phyloP scores from a whole-genome alignment of 208 protist species.

The Histomonas meleagridis region DNA sequence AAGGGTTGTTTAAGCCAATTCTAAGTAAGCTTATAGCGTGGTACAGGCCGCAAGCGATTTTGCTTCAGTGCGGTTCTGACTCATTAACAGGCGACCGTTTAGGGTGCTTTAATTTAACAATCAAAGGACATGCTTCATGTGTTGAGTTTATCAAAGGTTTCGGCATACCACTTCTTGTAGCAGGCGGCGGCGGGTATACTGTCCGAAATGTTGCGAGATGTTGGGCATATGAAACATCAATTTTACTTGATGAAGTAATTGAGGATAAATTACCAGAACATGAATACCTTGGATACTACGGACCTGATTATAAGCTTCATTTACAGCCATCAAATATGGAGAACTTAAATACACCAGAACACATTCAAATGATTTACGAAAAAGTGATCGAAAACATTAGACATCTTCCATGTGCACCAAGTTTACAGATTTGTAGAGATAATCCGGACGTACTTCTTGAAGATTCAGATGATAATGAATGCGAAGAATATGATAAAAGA shows the following conservation, averaged over 20 bases:
- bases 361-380: neutral
- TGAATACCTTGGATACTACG: constrained; percentile 75
- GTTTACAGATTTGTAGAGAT: neutral
- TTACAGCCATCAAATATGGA: constrained; percentile 35
- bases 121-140: constrained; percentile 61
- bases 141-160: constrained; percentile 68
- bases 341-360: constrained; percentile 22
- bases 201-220: constrained; percentile 71
- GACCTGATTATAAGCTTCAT: constrained; percentile 64
- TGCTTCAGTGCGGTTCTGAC: constrained; percentile 96
- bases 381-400: constrained; percentile 12
- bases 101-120: constrained; percentile 81
- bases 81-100: constrained; percentile 88
- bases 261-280: constrained; percentile 67
- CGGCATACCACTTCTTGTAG: constrained; percentile 59
- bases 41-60: constrained; percentile 79
- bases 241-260: constrained; percentile 39
- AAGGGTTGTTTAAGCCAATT: constrained; percentile 76
- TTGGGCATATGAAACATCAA: constrained; percentile 62
- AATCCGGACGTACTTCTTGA: neutral
- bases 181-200: constrained; percentile 75
- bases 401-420: neutral
- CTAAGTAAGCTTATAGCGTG: constrained; percentile 71
- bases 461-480: constrained; percentile 19
- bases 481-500: neutral